Evolutionary conservation across 2,329 filamentous ascomycete species (phyloP).

Genomic region (Trichophyton benhamiae): DNA sequence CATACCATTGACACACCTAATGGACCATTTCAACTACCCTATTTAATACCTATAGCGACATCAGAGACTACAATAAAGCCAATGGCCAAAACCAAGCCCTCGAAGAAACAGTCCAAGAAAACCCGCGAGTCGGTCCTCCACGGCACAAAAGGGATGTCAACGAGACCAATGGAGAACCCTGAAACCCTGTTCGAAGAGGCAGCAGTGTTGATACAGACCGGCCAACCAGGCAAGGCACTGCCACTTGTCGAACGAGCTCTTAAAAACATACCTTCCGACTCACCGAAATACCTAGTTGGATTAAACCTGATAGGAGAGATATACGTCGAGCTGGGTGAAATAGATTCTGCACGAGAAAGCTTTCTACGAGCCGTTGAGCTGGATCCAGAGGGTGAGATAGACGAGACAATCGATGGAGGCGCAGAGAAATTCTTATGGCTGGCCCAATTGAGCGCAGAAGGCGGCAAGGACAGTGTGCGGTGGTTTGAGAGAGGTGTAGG

Average conservation of each 20-base stretch:
- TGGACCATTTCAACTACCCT: not conserved
- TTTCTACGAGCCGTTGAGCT: conserved; percentile 63
- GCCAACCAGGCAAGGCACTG: conserved; percentile 46
- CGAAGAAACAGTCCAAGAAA: conserved; percentile 32
- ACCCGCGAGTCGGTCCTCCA: conserved; percentile 34
- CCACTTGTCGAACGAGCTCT: conserved; percentile 43
- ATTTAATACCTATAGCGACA: not conserved
- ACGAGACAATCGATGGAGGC: conserved; percentile 64
- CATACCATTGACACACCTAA: not conserved
- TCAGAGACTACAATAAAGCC: conserved; percentile 9
- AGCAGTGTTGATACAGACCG: conserved; percentile 45
- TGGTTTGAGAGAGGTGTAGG: conserved; percentile 56
- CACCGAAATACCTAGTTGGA: conserved; percentile 40
- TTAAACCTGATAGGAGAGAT: conserved; percentile 71
- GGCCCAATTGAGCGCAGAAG: conserved; percentile 67
- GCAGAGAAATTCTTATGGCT: conserved; percentile 92
- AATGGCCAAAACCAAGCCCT: conserved; percentile 44
- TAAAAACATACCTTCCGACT: conserved; percentile 23
- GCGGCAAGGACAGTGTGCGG: conserved; percentile 46
- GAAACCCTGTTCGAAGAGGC: conserved; percentile 47
- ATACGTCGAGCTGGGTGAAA: conserved; percentile 67
- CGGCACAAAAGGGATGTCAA: conserved; percentile 26
- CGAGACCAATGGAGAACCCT: conserved; percentile 39
- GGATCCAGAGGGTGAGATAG: conserved; percentile 60
- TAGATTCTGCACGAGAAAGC: conserved; percentile 57